Percentiles rank a stretch among this genome's conserved stretches.
phyloP scores from a whole-genome alignment of 257 asterid genomes.

The Solanum dulcamara region DNA sequence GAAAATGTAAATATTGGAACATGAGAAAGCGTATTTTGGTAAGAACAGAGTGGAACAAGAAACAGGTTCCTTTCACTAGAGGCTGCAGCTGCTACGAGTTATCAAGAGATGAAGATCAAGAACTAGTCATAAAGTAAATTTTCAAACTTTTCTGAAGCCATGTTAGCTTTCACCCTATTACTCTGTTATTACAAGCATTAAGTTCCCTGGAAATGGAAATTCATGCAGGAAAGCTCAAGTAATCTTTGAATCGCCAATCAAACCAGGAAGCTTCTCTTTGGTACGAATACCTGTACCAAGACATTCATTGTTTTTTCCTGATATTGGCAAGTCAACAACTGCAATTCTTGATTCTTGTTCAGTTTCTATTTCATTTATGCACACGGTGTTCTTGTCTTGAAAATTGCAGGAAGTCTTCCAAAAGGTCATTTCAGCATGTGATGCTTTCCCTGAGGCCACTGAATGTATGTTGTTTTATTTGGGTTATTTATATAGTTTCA shows the following conservation, averaged over 20 bases:
- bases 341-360: not conserved
- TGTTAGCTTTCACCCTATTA: not conserved
- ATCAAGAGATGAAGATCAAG: slow-evolving; percentile 23
- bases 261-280: slow-evolving; percentile 55
- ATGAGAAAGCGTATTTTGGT: not conserved
- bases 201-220: not conserved
- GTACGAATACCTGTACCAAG: slow-evolving; percentile 11
- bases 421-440: slow-evolving; percentile 40
- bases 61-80: slow-evolving; percentile 61
- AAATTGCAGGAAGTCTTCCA: slow-evolving; percentile 38
- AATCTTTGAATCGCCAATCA: slow-evolving; percentile 56
- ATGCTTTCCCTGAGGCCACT: slow-evolving; percentile 60
- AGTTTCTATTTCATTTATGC: not conserved
- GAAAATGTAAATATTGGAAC: not conserved
- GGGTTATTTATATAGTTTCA: not conserved
- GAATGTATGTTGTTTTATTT: slow-evolving; percentile 34
- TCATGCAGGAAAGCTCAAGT: slow-evolving; percentile 57
- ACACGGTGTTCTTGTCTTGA: not conserved
- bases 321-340: not conserved
- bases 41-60: slow-evolving; percentile 62
- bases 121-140: slow-evolving; percentile 48
- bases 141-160: not conserved
- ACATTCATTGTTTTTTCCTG: not conserved
- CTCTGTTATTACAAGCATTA: not conserved
- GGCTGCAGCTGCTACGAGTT: slow-evolving; percentile 62